phyloP scores from a whole-genome alignment of 1,284 basidiomycete genomes.

The Thecaphora thlaspeos region DNA sequence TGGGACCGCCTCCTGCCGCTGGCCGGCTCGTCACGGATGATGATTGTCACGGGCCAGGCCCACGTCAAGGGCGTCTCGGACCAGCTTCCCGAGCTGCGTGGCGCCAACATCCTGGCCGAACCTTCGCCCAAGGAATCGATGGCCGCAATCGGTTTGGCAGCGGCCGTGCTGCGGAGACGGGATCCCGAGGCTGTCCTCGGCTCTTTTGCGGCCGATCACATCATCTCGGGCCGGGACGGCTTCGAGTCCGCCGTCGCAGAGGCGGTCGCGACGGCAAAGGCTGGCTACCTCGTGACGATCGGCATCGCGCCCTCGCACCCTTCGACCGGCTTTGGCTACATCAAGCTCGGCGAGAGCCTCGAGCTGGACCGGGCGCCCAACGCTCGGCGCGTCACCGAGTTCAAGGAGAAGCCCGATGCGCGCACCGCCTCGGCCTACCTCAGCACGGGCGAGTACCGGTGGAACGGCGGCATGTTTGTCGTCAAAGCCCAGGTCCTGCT shows the following conservation, averaged over 20 bases:
- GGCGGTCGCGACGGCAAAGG: slow-evolving; percentile 52
- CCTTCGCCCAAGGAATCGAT: slow-evolving; percentile 55
- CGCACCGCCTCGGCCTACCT: slow-evolving; percentile 54
- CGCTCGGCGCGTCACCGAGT: slow-evolving; percentile 52
- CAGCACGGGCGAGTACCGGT: slow-evolving; percentile 54
- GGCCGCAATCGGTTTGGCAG: slow-evolving; percentile 56
- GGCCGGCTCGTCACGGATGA: slow-evolving; percentile 40
- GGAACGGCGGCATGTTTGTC: slow-evolving; percentile 59
- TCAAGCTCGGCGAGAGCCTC: slow-evolving; percentile 55
- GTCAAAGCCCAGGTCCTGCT: slow-evolving; percentile 53
- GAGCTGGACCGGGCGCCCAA: slow-evolving; percentile 46
- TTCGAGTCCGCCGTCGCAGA: slow-evolving; percentile 55
- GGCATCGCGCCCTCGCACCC: slow-evolving; percentile 57
- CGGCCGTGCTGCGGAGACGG: slow-evolving; percentile 49
- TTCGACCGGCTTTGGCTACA: slow-evolving; percentile 57
- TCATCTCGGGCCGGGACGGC: slow-evolving; percentile 55
- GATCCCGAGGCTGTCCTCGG: slow-evolving; percentile 55
- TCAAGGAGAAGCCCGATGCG: slow-evolving; percentile 58
- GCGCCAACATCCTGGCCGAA: slow-evolving; percentile 50
- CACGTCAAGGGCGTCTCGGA: slow-evolving; percentile 45
- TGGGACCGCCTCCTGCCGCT: slow-evolving; percentile 52
- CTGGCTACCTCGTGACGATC: slow-evolving; percentile 56
- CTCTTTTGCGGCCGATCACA: slow-evolving; percentile 57
- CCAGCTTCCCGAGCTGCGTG: slow-evolving; percentile 46
- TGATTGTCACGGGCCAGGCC: slow-evolving; percentile 52